A percentile compares a stretch with the other conserved stretches of the same genome.
Conservation (phyloP, 176 grass and related monocot species). For the Typha latifolia region DNA sequence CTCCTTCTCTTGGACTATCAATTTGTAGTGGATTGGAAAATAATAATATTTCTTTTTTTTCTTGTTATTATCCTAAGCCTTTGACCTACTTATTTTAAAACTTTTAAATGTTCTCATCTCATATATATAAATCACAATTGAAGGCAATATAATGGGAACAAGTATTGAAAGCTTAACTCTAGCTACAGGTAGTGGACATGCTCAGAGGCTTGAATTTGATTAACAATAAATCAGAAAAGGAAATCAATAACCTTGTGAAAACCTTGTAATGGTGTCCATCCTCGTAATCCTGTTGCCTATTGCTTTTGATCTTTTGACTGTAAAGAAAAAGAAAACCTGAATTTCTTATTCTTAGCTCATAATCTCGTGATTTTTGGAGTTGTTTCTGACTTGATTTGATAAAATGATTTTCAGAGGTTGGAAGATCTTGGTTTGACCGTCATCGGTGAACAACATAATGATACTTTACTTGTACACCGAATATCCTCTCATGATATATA, state of each 20-base stretch:
- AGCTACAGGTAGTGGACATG: not conserved
- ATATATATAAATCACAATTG: not conserved
- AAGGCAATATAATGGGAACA: not conserved
- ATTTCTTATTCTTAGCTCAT: not conserved
- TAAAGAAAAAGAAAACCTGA: not conserved
- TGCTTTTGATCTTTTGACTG: not conserved
- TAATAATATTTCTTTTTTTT: no score
- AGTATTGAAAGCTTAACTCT: not conserved
- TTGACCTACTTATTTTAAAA: no score
- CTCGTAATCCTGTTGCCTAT: not conserved
- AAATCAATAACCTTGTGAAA: slow-evolving; percentile 10
- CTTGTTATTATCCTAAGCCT: no score
- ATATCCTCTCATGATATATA: not conserved
- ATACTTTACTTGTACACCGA: not conserved
- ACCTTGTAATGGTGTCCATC: not conserved
- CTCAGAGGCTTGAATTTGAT: no score
- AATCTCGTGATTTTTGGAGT: not conserved
- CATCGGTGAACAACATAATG: not conserved
- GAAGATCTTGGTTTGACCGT: slow-evolving; percentile 11
- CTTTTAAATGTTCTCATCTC: no score
- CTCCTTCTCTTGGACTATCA: no score
- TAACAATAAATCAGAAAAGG: not conserved
- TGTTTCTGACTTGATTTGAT: not conserved
- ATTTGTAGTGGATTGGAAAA: no score
- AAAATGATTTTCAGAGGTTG: slow-evolving; percentile 1